phyloP scores from a whole-genome alignment of 2,329 filamentous ascomycete species.

The Stemphylium vesicarium region DNA sequence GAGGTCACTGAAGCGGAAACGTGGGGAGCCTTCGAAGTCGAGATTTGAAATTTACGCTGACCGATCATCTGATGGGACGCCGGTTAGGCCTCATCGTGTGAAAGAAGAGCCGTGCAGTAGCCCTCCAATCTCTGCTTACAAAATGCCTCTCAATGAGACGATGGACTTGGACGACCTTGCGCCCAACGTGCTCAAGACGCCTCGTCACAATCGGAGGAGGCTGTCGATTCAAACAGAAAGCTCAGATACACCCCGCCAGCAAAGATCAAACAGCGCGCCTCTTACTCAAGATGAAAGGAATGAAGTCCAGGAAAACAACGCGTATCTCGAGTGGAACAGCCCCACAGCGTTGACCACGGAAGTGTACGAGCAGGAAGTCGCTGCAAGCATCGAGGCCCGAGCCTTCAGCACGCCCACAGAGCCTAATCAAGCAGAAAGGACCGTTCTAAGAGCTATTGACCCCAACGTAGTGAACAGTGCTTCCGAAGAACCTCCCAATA shows the following conservation, averaged over 20 bases:
- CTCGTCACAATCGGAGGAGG: conserved; percentile 24
- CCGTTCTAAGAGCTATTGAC: conserved; percentile 33
- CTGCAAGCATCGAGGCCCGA: conserved; percentile 20
- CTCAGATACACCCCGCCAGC: conserved; percentile 25
- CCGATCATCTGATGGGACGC: conserved; percentile 38
- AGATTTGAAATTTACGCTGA: conserved; percentile 28
- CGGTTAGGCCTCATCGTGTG: conserved; percentile 42
- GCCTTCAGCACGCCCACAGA: conserved; percentile 30
- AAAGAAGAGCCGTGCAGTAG: conserved; percentile 51
- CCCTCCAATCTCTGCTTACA: conserved; percentile 21
- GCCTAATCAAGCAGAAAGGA: background rate
- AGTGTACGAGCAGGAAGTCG: background rate
- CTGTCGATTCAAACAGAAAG: conserved; percentile 15
- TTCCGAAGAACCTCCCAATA: conserved; percentile 23
- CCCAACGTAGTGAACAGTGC: conserved; percentile 29
- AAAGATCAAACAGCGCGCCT: conserved; percentile 40
- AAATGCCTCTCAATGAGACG: conserved; percentile 46
- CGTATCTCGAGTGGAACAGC: background rate
- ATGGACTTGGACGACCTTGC: conserved; percentile 54
- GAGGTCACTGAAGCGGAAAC: conserved; percentile 53
- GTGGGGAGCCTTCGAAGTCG: conserved; percentile 22
- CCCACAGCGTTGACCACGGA: background rate
- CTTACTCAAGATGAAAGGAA: conserved; percentile 26
- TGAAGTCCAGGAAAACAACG: conserved; percentile 7
- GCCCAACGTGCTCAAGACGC: conserved; percentile 39